Conservation (phyloP, 305 asterid genomes). For the Fraxinus platypoda region DNA sequence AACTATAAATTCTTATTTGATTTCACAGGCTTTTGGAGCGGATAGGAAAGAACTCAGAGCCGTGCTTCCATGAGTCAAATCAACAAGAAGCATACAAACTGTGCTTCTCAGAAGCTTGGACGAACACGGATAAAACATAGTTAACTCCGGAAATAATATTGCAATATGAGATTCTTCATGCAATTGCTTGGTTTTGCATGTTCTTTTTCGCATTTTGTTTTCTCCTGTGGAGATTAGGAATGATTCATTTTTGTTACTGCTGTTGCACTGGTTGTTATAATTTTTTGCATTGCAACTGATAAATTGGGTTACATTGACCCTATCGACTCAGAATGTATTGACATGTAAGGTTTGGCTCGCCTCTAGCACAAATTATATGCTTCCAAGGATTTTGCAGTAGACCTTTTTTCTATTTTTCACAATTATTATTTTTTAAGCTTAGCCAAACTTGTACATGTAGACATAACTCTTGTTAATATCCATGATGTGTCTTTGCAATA, state of each 20-base stretch:
- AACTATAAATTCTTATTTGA: background rate
- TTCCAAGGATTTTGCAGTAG: too few species aligned
- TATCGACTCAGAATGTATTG: background rate
- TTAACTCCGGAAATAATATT: background rate
- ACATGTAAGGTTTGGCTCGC: background rate
- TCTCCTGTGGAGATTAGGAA: background rate
- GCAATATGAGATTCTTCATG: background rate
- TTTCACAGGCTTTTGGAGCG: constrained; percentile 74
- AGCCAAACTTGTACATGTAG: too few species aligned
- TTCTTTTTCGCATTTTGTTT: background rate
- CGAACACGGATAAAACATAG: background rate
- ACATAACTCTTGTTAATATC: too few species aligned
- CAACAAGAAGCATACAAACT: background rate
- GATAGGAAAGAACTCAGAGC: constrained; percentile 83
- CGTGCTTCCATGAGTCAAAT: constrained; percentile 59
- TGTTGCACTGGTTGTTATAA: background rate
- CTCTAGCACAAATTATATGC: too few species aligned
- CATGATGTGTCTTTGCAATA: too few species aligned
- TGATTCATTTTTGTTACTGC: background rate
- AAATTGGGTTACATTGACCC: too few species aligned
- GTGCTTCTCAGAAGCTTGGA: background rate
- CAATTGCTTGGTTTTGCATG: background rate
- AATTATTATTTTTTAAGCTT: too few species aligned
- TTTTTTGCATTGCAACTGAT: background rate
- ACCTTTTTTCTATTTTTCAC: too few species aligned